Base-by-base conservation (phyloP, 306 rosid genomes). In the Echinosophora koreensis region DNA sequence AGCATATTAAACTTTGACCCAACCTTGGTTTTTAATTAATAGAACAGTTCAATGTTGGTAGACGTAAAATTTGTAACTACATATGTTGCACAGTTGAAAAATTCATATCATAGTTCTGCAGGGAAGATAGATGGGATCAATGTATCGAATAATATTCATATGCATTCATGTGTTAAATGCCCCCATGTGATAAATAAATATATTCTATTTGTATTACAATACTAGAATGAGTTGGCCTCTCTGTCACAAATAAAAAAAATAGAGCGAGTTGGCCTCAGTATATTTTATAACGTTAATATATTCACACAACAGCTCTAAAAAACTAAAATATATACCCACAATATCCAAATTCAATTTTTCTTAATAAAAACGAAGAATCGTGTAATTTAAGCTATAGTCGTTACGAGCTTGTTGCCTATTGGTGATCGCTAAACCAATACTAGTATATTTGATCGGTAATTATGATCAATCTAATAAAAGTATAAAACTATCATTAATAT, bases 1-100 rank as follows among this genome's bases (percentile, higher is more conserved):
- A 71, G 12, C 64, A 51, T 70, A 37, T 78, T 69, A 27, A 61
- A 59, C 39, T 28, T 71, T 50, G 17, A 71, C 66, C 71, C 13
- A 9, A 60, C 14, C 27, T 44, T 18, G 64, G 42, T 44, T 58
- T 32, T 15, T n/a, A n/a, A n/a, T n/a, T 5, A 28, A 50, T 22
- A 9, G 46, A 59, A 27, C n/a, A 44, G 22, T 69, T 78, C 62
- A 67, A 77, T 6, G 16, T 41, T 11, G 0, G n/a, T 3, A 9
- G 41, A 8, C 41, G 5, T 12, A 56, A 77, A 77, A 13, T 49
- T 75, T 32, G 10, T 3, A 28, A 15, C 80, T 47, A 14, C 10
- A 44, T 44, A 35, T 39, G 17, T 10, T 7, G 2, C 34, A 32
- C n/a, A 16, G 64, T 8, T 22, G 66, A 69, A 46, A 12, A 64